Conservation (phyloP, 2,329 filamentous ascomycete genomes). For the Alternaria metachromatica region DNA sequence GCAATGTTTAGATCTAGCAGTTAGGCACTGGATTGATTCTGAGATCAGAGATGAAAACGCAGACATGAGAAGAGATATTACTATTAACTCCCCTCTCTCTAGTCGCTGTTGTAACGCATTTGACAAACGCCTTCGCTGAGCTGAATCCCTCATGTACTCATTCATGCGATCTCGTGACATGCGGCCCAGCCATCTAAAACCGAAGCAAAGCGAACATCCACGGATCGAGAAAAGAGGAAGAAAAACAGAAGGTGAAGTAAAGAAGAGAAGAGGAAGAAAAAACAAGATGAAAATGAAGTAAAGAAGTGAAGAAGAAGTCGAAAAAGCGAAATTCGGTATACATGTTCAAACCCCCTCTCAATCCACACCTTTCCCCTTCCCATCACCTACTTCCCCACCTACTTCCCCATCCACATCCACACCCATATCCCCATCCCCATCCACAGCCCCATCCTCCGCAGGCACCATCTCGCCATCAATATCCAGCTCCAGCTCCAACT, state of each 20-base stretch:
- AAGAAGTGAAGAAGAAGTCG: neutral
- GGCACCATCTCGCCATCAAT: neutral
- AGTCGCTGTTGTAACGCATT: no score
- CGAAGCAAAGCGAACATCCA: no score
- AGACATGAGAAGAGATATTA: neutral
- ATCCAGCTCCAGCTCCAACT: neutral
- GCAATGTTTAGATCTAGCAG: no score
- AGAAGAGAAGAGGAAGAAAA: no score
- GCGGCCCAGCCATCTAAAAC: neutral
- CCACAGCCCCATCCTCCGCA: no score
- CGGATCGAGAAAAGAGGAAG: no score
- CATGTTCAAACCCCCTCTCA: neutral
- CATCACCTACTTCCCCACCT: neutral
- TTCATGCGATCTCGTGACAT: neutral
- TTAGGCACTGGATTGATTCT: no score
- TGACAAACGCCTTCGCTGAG: neutral
- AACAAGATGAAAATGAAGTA: no score
- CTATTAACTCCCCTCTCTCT: neutral
- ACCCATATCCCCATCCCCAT: rapidly evolving
- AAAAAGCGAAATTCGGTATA: neutral
- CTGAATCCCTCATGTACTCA: neutral
- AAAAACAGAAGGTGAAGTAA: no score
- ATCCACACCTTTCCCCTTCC: neutral
- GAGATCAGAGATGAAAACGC: no score
- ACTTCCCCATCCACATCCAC: no score